Evolutionary conservation across 305 asterid species (phyloP).

Genomic region (Fraxinus nigra): DNA sequence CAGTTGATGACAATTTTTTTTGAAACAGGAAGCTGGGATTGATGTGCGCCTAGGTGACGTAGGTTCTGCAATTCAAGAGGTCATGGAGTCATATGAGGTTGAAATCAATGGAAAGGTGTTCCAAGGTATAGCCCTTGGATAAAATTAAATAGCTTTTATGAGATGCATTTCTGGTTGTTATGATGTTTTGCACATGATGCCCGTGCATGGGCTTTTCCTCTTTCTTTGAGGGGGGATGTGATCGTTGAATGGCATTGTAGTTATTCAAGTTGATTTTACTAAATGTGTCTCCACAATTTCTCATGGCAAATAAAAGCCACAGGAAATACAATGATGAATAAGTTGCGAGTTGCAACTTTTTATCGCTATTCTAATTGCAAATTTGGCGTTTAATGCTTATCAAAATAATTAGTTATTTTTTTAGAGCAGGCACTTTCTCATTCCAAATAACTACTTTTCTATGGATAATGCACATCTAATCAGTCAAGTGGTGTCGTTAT

Average conservation of each 20-base stretch:
- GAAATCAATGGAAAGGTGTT: constrained; percentile 90
- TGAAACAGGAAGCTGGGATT: constrained; percentile 82
- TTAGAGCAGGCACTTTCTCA: neutral
- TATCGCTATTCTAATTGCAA: neutral
- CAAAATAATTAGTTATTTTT: neutral
- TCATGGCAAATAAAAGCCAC: neutral
- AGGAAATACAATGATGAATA: neutral
- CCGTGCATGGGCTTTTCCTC: neutral
- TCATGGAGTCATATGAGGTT: constrained; percentile 98
- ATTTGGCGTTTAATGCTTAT: neutral
- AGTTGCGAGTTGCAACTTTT: neutral
- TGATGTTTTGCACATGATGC: neutral
- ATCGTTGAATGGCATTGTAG: neutral
- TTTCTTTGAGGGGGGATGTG: constrained; percentile 4
- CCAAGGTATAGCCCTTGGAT: constrained; percentile 56
- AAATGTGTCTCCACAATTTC: neutral
- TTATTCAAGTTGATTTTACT: neutral
- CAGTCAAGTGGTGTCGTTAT: neutral
- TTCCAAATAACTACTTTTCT: neutral
- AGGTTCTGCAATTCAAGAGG: constrained; percentile 99
- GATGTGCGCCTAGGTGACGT: constrained; percentile 94
- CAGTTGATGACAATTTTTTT: constrained; percentile 15
- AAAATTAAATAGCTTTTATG: constrained; percentile 15
- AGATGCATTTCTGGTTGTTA: constrained; percentile 11
- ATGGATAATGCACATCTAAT: neutral